A percentile compares a stretch with the other conserved stretches of the same genome.
Conservation (phyloP, 352 stramenopile species). For the Peronospora tabacina region DNA sequence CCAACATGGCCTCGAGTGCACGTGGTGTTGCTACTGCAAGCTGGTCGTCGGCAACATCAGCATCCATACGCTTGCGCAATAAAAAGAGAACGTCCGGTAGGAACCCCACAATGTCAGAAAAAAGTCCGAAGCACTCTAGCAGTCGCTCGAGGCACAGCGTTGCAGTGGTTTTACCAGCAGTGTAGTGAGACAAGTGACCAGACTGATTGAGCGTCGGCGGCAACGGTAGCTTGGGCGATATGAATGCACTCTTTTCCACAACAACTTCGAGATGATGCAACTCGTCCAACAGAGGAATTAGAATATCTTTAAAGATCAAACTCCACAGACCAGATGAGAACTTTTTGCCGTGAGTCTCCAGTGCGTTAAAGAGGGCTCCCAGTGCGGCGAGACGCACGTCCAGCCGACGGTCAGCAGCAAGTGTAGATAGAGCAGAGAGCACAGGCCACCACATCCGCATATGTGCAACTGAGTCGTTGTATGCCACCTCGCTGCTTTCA, state of each 20-base stretch:
- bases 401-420: slow-evolving; percentile 86
- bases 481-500: slow-evolving; percentile 24
- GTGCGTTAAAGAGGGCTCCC: slow-evolving; percentile 61
- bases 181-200: slow-evolving; percentile 31
- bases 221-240: slow-evolving; percentile 37
- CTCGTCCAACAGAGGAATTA: slow-evolving; percentile 79
- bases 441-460: slow-evolving; percentile 92
- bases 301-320: slow-evolving; percentile 78
- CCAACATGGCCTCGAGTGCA: slow-evolving; percentile 59
- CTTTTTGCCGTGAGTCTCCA: slow-evolving; percentile 58
- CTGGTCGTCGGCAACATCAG: slow-evolving; percentile 56
- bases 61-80: slow-evolving; percentile 72
- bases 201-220: slow-evolving; percentile 7
- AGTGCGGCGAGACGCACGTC: slow-evolving; percentile 80
- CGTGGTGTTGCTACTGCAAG: slow-evolving; percentile 50
- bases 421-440: slow-evolving; percentile 92
- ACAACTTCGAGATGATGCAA: slow-evolving; percentile 59
- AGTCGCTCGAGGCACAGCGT: slow-evolving; percentile 62
- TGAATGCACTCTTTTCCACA: slow-evolving; percentile 38
- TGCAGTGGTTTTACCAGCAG: slow-evolving; percentile 42
- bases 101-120: slow-evolving; percentile 74
- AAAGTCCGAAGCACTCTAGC: slow-evolving; percentile 66
- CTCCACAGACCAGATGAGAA: slow-evolving; percentile 76
- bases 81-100: slow-evolving; percentile 71
- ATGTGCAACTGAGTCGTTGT: slow-evolving; percentile 64